phyloP scores from a whole-genome alignment of 805 yeast genomes.

The Vanderwaltozyma tropicalis region DNA sequence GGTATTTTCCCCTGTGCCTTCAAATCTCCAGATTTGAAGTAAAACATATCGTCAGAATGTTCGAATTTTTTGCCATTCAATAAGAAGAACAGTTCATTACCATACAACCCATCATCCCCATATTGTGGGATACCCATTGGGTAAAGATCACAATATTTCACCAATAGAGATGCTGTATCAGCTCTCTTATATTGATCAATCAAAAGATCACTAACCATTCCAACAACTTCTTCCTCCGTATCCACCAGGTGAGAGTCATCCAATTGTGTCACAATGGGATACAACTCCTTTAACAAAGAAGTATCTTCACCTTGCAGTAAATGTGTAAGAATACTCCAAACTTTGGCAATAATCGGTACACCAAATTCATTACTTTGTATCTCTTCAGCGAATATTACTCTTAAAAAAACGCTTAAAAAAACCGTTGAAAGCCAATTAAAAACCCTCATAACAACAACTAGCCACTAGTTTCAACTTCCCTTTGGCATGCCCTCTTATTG shows the following conservation, averaged over 20 bases:
- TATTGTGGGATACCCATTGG: constrained; percentile 14
- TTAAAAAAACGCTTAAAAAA: no score
- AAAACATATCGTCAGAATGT: constrained; percentile 64
- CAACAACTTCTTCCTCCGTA: constrained; percentile 2
- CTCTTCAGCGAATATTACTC: no score
- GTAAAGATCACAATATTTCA: constrained; percentile 9
- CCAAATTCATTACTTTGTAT: background rate
- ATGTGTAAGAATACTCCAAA: constrained; percentile 1
- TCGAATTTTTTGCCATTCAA: constrained; percentile 36
- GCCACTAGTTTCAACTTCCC: no score
- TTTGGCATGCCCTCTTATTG: no score
- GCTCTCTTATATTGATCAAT: constrained; percentile 2
- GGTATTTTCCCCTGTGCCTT: constrained; percentile 11
- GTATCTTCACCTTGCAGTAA: background rate
- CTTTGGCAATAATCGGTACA: background rate
- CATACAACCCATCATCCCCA: background rate
- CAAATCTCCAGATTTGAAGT: constrained; percentile 50
- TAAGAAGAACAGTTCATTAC: constrained; percentile 13
- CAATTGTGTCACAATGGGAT: constrained; percentile 8
- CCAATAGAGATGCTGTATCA: constrained; percentile 11
- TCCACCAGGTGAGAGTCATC: constrained; percentile 6
- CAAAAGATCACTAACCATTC: constrained; percentile 2
- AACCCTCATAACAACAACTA: no score
- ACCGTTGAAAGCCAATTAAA: no score
- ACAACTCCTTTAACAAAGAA: constrained; percentile 3